Evolutionary conservation across 345 rosid species (phyloP), one percentile per base, ranked within the genome.

Genomic region (Combretum micranthum): DNA sequence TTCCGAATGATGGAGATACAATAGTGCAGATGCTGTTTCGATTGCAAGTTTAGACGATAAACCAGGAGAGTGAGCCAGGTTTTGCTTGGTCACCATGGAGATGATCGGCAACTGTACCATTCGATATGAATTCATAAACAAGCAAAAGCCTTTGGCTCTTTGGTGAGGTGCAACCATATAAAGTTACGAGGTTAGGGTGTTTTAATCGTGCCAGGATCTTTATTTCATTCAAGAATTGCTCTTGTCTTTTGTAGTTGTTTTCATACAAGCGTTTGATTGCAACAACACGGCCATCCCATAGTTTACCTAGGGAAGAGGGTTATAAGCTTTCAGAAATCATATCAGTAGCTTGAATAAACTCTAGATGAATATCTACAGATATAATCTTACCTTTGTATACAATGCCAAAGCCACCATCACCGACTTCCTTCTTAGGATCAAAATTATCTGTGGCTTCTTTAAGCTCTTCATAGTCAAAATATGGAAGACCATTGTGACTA

Each of bases 341-440:
- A 32, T 32, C 5, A 32, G 9, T 32, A 11, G 39, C 51, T 56
- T 4, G 46, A 20, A 14, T 19, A 25, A 44, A 15, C 20, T n/a
- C 11, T 6, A 1, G 14, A 20, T 21, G 15, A 22, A 45, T 26
- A 6, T 2, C 20, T 25, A 0, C 5, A 22, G 10, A 16, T 15
- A 15, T 20, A 44, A 21, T 55, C 71, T 68, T 84, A 77, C 98
- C 98, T 62, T 76, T 65, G 22, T 84, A 92, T 12, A 92, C 98
- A 20, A 86, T 84, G 67, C 95, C 96, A 64, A 82, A 91, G 70
- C 96, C 96, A 53, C 98, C 98, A 65, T 84, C 95, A 23, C 98
- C 98, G 25, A 88, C 90, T 73, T 92, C 93, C 60, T 20, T 75
- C 0, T 73, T 49, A 3, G 85, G 74, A 68, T 86, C 95, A 59